These are phyloP conservation scores for Noccaea caerulescens DNA, from an alignment of 345 rosid species.

Conservation along the genomic window DNA sequence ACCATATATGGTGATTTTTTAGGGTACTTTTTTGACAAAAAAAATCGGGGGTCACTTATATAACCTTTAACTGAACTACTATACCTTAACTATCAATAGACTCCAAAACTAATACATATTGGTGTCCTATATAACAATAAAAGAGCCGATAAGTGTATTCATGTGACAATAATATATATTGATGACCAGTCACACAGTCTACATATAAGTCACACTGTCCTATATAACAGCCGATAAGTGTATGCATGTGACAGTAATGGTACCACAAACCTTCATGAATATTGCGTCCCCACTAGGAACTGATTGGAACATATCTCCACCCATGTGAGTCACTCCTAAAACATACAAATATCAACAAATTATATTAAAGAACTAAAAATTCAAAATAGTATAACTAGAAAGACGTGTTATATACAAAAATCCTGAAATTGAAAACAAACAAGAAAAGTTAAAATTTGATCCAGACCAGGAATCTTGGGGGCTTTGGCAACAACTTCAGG, in stretches of 20 bases:
- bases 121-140: not conserved
- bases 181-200: too few relatives aligned
- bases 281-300: conserved; percentile 69
- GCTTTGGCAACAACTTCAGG: conserved; percentile 87
- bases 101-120: not conserved
- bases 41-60: too few relatives aligned
- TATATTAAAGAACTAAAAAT: not conserved
- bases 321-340: conserved; percentile 65
- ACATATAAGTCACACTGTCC: not conserved
- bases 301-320: conserved; percentile 72
- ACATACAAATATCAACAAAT: not conserved
- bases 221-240: not conserved
- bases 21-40: too few relatives aligned
- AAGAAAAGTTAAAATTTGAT: not conserved
- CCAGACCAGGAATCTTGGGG: conserved; percentile 66
- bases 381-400: not conserved
- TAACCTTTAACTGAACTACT: too few relatives aligned
- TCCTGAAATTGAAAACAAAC: not conserved
- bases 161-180: conserved; percentile 23
- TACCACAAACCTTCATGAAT: conserved; percentile 70
- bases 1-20: too few relatives aligned
- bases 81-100: not conserved
- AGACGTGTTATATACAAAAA: not conserved
- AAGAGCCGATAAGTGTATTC: not conserved
- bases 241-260: conserved; percentile 29